Evolutionary conservation across 345 rosid genomes (phyloP).

Genomic region (Eucalyptus marginata): DNA sequence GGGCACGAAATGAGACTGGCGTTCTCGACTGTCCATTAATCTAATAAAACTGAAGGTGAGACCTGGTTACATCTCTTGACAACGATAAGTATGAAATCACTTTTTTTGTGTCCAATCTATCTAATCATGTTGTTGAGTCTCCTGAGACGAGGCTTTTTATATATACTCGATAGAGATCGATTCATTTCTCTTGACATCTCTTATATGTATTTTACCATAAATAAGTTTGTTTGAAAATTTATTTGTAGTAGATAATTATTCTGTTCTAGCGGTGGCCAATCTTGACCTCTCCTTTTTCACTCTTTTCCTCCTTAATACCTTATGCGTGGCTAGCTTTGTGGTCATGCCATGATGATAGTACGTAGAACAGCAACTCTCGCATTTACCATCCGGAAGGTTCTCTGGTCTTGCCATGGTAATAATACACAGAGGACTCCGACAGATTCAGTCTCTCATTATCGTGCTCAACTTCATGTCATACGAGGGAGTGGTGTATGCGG

Average conservation of each 20-base stretch:
- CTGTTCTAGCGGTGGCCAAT: neutral
- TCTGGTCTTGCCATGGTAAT: neutral
- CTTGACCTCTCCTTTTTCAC: neutral
- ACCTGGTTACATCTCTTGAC: rapidly evolving
- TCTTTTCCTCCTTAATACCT: neutral
- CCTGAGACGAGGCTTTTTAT: neutral
- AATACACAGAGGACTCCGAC: neutral
- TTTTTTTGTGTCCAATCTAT: neutral
- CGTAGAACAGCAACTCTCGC: no score
- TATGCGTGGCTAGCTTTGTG: no score
- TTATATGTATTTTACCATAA: neutral
- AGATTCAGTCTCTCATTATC: neutral
- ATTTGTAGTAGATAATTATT: neutral
- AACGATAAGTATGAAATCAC: neutral
- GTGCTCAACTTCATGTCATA: neutral
- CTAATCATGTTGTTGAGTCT: neutral
- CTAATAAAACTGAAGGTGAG: neutral
- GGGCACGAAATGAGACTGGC: neutral
- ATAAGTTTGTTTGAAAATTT: neutral
- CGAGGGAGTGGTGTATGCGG: neutral
- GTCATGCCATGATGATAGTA: no score
- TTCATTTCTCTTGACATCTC: neutral
- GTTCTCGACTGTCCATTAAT: neutral
- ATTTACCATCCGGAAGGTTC: neutral
- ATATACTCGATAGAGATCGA: neutral